Percentiles rank a stretch among this genome's conserved stretches.
Evolutionary conservation across 495 filamentous ascomycete genomes (phyloP).

Genomic region (Tetracladium marchalianum): DNA sequence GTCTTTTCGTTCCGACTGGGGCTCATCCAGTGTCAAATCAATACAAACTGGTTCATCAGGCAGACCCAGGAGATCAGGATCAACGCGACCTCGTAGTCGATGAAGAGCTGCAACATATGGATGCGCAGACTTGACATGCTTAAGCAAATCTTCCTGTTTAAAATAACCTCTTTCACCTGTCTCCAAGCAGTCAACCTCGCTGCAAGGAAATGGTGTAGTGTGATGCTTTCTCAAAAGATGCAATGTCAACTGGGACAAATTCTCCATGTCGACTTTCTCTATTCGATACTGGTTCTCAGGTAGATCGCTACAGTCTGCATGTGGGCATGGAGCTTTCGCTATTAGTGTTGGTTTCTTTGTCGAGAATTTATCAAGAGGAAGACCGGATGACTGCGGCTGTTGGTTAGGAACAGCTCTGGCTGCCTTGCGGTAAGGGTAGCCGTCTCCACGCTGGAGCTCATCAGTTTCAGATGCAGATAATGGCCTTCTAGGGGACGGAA

Average conservation of each 20-base stretch:
- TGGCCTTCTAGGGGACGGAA: too few relatives aligned
- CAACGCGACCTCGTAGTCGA: slow-evolving; percentile 15
- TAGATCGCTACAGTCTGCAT: slow-evolving; percentile 10
- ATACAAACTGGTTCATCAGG: too few relatives aligned
- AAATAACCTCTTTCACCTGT: slow-evolving; percentile 17
- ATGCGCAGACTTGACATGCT: slow-evolving; percentile 14
- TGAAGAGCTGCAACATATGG: slow-evolving; percentile 10
- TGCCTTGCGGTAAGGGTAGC: too few relatives aligned
- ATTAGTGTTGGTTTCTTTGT: not conserved
- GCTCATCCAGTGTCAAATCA: too few relatives aligned
- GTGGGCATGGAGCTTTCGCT: slow-evolving; percentile 13
- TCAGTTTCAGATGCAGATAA: too few relatives aligned
- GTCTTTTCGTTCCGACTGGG: too few relatives aligned
- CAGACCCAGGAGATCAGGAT: slow-evolving; percentile 7
- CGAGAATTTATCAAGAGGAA: too few relatives aligned
- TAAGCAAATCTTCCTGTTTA: slow-evolving; percentile 15
- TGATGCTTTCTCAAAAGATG: slow-evolving; percentile 15
- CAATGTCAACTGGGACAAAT: slow-evolving; percentile 15
- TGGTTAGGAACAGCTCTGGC: too few relatives aligned
- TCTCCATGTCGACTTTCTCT: slow-evolving; percentile 6
- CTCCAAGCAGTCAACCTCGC: slow-evolving; percentile 9
- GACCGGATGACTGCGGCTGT: too few relatives aligned
- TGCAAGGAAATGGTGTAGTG: slow-evolving; percentile 18
- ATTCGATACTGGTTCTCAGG: slow-evolving; percentile 8
- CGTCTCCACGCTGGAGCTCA: too few relatives aligned